A percentile compares a stretch with the other conserved stretches of the same genome.
Conservation (phyloP, 2,329 filamentous ascomycete species). For the Hyphodiscus sp. region DNA sequence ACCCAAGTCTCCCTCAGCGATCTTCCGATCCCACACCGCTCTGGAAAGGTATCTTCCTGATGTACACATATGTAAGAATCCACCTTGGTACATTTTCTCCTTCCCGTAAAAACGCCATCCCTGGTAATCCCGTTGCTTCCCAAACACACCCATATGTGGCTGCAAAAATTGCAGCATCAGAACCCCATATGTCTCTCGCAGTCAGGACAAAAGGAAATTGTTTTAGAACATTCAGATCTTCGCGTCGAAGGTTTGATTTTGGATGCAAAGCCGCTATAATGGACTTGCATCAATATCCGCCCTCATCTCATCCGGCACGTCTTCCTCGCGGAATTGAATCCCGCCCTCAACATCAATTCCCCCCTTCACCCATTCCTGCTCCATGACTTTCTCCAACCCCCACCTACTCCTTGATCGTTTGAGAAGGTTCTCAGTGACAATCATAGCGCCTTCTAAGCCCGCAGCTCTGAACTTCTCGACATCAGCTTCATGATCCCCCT, state of each 20-base stretch:
- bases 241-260: too few relatives aligned
- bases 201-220: too few relatives aligned
- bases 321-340: constrained; percentile 51
- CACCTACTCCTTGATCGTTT: constrained; percentile 77
- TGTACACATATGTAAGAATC: background rate
- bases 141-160: background rate
- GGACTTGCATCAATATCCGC: background rate
- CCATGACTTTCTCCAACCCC: constrained; percentile 65
- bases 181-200: too few relatives aligned
- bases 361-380: constrained; percentile 67
- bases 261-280: background rate
- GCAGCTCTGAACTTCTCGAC: constrained; percentile 53
- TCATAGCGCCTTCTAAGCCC: constrained; percentile 67
- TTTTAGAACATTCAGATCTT: too few relatives aligned
- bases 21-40: background rate
- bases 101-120: background rate
- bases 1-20: background rate
- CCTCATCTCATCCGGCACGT: constrained; percentile 21
- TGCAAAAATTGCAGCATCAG: background rate
- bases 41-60: background rate
- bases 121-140: background rate
- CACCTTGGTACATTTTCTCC: background rate
- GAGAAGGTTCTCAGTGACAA: constrained; percentile 76
- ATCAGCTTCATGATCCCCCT: constrained; percentile 76
- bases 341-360: constrained; percentile 65